These are phyloP conservation scores for Dentipellis fragilis DNA, from an alignment of 768 basidiomycete species.

Conservation along the genomic window DNA sequence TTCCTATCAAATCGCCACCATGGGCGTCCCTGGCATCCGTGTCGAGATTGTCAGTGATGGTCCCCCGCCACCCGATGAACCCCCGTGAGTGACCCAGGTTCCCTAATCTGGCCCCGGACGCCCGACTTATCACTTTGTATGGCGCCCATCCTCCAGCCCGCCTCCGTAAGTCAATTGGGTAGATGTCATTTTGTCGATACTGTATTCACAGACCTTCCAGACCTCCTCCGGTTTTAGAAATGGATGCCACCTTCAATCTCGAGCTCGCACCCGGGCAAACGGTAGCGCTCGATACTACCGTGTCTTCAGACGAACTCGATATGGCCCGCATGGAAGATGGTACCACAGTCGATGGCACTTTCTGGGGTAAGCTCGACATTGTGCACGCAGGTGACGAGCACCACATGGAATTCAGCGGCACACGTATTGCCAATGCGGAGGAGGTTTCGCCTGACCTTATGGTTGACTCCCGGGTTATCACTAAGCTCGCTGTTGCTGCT, in stretches of 20 bases:
- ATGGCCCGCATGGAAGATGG: slow-evolving; percentile 92
- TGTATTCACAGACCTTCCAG: slow-evolving; percentile 17
- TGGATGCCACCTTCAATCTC: slow-evolving; percentile 78
- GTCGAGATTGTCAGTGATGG: slow-evolving; percentile 83
- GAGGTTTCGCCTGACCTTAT: slow-evolving; percentile 59
- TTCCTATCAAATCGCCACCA: slow-evolving; percentile 81
- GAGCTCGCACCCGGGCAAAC: slow-evolving; percentile 73
- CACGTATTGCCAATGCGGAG: slow-evolving; percentile 47
- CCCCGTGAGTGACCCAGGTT: slow-evolving; percentile 46
- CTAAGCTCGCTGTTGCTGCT: slow-evolving; percentile 63
- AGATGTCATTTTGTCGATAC: neutral
- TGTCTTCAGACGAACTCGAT: slow-evolving; percentile 72
- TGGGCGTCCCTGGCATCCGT: slow-evolving; percentile 71
- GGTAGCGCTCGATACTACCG: slow-evolving; percentile 70
- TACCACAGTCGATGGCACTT: slow-evolving; percentile 73
- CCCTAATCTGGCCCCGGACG: neutral
- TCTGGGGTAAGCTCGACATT: slow-evolving; percentile 83
- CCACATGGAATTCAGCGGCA: slow-evolving; percentile 75
- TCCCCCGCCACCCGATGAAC: slow-evolving; percentile 77
- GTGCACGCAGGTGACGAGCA: slow-evolving; percentile 71
- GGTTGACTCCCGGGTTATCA: slow-evolving; percentile 70
- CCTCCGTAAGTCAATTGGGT: slow-evolving; percentile 36
- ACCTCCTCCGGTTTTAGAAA: slow-evolving; percentile 69
- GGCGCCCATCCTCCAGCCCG: slow-evolving; percentile 21
- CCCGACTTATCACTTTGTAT: neutral